Evolutionary conservation across 441 rosid species (phyloP).

Genomic region (Geranium incanum): DNA sequence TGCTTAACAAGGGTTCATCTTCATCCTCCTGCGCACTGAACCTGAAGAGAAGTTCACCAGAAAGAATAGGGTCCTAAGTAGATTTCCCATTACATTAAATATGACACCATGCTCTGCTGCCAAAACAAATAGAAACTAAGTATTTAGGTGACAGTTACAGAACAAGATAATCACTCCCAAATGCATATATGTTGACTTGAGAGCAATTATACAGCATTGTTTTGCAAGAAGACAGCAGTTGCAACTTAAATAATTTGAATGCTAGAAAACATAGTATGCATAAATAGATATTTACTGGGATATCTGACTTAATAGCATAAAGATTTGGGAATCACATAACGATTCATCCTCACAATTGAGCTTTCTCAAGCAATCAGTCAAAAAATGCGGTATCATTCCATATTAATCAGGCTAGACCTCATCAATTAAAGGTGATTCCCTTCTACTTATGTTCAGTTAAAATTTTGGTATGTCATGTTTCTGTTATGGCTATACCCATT

Average conservation of each 20-base stretch:
- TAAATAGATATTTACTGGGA: no score
- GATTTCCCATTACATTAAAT: neutral
- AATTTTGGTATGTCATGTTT: neutral
- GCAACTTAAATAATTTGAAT: neutral
- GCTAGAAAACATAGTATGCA: no score
- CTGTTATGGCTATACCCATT: neutral
- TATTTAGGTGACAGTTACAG: neutral
- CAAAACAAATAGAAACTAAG: neutral
- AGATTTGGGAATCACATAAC: neutral
- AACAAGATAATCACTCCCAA: neutral
- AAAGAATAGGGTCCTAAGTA: neutral
- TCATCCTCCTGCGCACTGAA: constrained; percentile 89
- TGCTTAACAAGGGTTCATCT: constrained; percentile 54
- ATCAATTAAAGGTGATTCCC: neutral
- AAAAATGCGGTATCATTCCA: neutral
- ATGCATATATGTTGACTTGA: neutral
- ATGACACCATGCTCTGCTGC: neutral
- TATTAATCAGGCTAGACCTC: neutral
- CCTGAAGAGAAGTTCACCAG: constrained; percentile 33
- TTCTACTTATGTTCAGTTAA: neutral
- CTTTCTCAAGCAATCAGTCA: neutral
- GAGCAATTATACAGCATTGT: neutral
- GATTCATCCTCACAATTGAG: neutral
- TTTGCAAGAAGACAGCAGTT: neutral
- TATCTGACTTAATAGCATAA: no score